phyloP scores from a whole-genome alignment of 345 rosid species.

The Hypericum perforatum region DNA sequence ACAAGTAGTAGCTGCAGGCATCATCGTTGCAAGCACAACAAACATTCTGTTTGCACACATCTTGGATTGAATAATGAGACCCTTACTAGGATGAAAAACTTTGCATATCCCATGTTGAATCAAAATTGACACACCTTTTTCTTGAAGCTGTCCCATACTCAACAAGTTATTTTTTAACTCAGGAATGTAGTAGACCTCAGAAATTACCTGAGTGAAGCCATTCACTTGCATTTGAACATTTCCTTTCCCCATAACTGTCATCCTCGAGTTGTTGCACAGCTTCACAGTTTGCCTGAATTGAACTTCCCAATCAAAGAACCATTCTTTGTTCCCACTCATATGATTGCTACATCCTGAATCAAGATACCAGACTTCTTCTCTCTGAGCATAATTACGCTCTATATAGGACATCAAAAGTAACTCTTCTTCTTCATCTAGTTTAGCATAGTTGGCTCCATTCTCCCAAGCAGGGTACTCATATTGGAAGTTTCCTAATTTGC shows the following conservation, averaged over 20 bases:
- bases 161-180: neutral
- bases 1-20: neutral
- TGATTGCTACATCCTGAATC: neutral
- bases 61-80: neutral
- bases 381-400: no score
- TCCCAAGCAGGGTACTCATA: no score
- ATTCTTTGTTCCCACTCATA: slow-evolving; percentile 3
- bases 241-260: neutral
- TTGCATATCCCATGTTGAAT: neutral
- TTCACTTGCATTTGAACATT: neutral
- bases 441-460: no score
- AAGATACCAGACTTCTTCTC: neutral
- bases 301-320: neutral
- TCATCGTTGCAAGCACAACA: neutral
- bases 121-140: neutral
- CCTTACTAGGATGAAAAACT: neutral
- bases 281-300: neutral
- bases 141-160: slow-evolving; percentile 1
- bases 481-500: no score
- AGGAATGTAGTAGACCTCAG: neutral
- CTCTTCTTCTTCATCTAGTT: no score
- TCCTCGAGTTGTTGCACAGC: neutral
- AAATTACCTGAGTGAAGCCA: neutral
- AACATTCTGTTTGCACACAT: slow-evolving; percentile 5
- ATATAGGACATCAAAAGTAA: no score